These are phyloP conservation scores for Candida sp. DNA, from an alignment of 1,139 yeast genomes.

Conservation along the genomic window DNA sequence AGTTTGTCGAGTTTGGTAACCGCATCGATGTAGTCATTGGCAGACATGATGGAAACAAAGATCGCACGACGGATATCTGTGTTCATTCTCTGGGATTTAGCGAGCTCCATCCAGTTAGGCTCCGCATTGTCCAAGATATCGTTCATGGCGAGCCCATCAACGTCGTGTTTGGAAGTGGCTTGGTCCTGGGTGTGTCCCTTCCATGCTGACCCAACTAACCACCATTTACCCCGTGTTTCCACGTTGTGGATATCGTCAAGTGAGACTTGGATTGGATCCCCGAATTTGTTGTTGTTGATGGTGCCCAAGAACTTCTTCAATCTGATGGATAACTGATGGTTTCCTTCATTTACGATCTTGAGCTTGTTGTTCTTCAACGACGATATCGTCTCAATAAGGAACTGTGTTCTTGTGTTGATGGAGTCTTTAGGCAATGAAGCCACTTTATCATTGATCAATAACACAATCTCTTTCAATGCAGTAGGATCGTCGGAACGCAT, in stretches of 20 bases:
- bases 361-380: slow-evolving; percentile 87
- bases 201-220: slow-evolving; percentile 99
- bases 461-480: slow-evolving; percentile 80
- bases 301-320: slow-evolving; percentile 72
- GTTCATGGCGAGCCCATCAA: slow-evolving; percentile 41
- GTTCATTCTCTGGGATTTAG: slow-evolving; percentile 89
- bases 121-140: slow-evolving; percentile 70
- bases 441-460: slow-evolving; percentile 54
- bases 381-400: slow-evolving; percentile 82
- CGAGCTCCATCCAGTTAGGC: slow-evolving; percentile 90
- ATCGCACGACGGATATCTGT: slow-evolving; percentile 95
- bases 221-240: slow-evolving; percentile 93
- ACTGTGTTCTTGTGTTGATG: slow-evolving; percentile 71
- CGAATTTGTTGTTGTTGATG: slow-evolving; percentile 44
- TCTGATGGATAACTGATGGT: slow-evolving; percentile 55
- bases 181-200: slow-evolving; percentile 53
- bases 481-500: slow-evolving; percentile 90
- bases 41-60: slow-evolving; percentile 93
- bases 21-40: slow-evolving; percentile 91
- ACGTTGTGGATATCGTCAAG: slow-evolving; percentile 81
- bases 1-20: slow-evolving; percentile 81
- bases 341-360: slow-evolving; percentile 53
- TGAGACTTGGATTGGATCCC: slow-evolving; percentile 85
- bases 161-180: slow-evolving; percentile 19
- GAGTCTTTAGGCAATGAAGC: slow-evolving; percentile 32